A percentile compares a stretch with the other conserved stretches of the same genome.
These are phyloP conservation scores for Ananas comosus DNA, from an alignment of 176 grass and related monocot species.

Conservation along the genomic window DNA sequence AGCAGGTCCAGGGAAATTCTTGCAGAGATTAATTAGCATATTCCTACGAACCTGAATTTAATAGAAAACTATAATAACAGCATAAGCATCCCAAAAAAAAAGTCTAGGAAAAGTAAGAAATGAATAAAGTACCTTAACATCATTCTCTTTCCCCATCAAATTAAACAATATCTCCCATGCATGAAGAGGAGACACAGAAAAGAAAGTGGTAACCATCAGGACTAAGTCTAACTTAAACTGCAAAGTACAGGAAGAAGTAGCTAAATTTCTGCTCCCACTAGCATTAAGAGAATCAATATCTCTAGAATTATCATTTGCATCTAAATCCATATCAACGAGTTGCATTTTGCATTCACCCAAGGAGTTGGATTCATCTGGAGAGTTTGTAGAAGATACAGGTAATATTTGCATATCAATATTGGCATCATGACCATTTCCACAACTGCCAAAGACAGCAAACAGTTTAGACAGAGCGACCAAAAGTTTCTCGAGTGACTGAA, in stretches of 20 bases:
- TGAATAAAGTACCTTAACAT: constrained; percentile 49
- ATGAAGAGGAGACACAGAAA: constrained; percentile 45
- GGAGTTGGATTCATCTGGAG: constrained; percentile 31
- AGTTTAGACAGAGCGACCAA: constrained; percentile 52
- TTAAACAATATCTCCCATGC: constrained; percentile 75
- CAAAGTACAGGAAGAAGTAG: constrained; percentile 37
- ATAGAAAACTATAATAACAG: constrained; percentile 24
- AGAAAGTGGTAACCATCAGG: constrained; percentile 57
- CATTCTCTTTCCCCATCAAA: constrained; percentile 46
- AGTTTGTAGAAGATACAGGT: constrained; percentile 32
- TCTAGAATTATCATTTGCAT: constrained; percentile 40
- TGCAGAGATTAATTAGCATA: constrained; percentile 79
- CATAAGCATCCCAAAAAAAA: neutral
- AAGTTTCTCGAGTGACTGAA: constrained; percentile 52
- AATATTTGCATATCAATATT: constrained; percentile 34
- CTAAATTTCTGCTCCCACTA: constrained; percentile 34
- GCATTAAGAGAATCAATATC: constrained; percentile 42
- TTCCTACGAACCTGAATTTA: constrained; percentile 41
- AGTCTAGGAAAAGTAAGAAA: constrained; percentile 3
- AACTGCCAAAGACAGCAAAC: constrained; percentile 42
- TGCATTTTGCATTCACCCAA: constrained; percentile 29
- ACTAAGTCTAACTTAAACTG: constrained; percentile 58
- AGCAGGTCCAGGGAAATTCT: constrained; percentile 39
- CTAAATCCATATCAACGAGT: constrained; percentile 79
- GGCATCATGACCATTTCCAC: constrained; percentile 33